Evolutionary conservation across 2,329 filamentous ascomycete genomes (phyloP).

Genomic region (Monosporascus cannonballus): DNA sequence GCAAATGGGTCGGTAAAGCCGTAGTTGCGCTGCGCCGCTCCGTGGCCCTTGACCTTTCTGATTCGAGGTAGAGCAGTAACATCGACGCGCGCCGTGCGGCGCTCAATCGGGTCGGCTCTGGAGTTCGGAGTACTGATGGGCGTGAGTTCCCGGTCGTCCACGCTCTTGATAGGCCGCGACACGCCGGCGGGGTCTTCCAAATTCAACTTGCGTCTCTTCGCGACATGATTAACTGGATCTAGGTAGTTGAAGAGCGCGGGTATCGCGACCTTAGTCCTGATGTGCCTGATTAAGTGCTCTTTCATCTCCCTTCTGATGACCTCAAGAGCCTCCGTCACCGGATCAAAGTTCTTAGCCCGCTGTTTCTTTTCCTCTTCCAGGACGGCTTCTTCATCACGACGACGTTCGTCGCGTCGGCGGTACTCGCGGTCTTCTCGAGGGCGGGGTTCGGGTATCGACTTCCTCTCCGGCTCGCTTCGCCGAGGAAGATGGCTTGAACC

Average conservation of each 20-base stretch:
- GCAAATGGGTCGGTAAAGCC: slow-evolving; percentile 64
- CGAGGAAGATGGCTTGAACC: slow-evolving; percentile 16
- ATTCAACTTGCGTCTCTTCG: slow-evolving; percentile 75
- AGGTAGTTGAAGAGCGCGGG: slow-evolving; percentile 76
- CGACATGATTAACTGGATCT: slow-evolving; percentile 71
- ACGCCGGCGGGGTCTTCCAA: slow-evolving; percentile 25
- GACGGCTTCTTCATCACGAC: slow-evolving; percentile 72
- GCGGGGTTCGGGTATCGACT: slow-evolving; percentile 36
- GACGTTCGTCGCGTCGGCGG: slow-evolving; percentile 60
- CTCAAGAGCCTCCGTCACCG: slow-evolving; percentile 77
- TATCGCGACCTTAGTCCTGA: slow-evolving; percentile 80
- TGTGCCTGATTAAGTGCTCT: slow-evolving; percentile 81
- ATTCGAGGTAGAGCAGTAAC: slow-evolving; percentile 68
- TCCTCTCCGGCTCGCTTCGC: slow-evolving; percentile 18
- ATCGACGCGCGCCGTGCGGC: slow-evolving; percentile 50
- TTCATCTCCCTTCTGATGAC: slow-evolving; percentile 73
- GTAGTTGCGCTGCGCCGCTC: slow-evolving; percentile 51
- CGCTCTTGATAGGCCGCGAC: slow-evolving; percentile 43
- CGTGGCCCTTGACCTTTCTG: slow-evolving; percentile 57
- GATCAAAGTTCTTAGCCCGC: slow-evolving; percentile 81
- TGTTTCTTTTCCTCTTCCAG: slow-evolving; percentile 86
- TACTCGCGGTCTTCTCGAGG: slow-evolving; percentile 62
- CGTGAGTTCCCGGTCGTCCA: slow-evolving; percentile 56
- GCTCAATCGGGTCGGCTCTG: slow-evolving; percentile 55
- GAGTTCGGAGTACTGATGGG: slow-evolving; percentile 61